phyloP scores from a whole-genome alignment of 2,329 filamentous ascomycete genomes.

The Neofusicoccum ribis region DNA sequence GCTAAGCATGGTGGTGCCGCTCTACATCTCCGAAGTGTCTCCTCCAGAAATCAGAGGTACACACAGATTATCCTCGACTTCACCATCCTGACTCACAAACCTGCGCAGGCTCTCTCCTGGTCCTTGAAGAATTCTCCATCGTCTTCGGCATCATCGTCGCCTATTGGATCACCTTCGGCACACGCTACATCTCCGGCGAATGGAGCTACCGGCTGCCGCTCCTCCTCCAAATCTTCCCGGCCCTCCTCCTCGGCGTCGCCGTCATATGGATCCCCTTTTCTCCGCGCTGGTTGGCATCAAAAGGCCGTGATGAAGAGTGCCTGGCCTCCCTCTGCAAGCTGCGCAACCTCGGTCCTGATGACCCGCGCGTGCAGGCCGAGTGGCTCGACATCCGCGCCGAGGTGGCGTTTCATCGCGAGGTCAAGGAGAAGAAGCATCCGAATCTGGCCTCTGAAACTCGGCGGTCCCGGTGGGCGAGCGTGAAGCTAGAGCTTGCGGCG shows the following conservation, averaged over 20 bases:
- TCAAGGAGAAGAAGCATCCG: constrained; percentile 41
- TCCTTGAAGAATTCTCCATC: constrained; percentile 50
- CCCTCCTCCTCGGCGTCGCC: constrained; percentile 40
- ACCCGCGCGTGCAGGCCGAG: constrained; percentile 54
- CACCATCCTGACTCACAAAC: too few relatives aligned
- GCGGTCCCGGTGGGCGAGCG: constrained; percentile 27
- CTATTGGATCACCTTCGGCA: constrained; percentile 58
- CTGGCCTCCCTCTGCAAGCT: constrained; percentile 51
- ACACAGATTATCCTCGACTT: too few relatives aligned
- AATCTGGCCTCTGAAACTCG: constrained; percentile 24
- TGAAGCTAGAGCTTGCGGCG: constrained; percentile 47
- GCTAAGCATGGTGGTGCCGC: constrained; percentile 46
- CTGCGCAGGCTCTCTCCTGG: constrained; percentile 39
- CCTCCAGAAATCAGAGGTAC: constrained; percentile 51
- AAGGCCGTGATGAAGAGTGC: constrained; percentile 51
- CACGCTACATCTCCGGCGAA: constrained; percentile 44
- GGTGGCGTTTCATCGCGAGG: constrained; percentile 53
- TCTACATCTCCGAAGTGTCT: constrained; percentile 56
- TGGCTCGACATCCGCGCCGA: constrained; percentile 56
- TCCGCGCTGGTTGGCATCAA: constrained; percentile 54
- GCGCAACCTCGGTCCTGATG: constrained; percentile 49
- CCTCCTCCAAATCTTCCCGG: constrained; percentile 47
- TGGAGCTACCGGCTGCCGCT: constrained; percentile 51
- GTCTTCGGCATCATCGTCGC: constrained; percentile 52
- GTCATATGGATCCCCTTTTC: constrained; percentile 56